Percentiles rank a stretch among this genome's conserved stretches.
These are phyloP conservation scores for Saccharomycopsis guyanensis DNA, from an alignment of 805 yeast species.

Conservation along the genomic window DNA sequence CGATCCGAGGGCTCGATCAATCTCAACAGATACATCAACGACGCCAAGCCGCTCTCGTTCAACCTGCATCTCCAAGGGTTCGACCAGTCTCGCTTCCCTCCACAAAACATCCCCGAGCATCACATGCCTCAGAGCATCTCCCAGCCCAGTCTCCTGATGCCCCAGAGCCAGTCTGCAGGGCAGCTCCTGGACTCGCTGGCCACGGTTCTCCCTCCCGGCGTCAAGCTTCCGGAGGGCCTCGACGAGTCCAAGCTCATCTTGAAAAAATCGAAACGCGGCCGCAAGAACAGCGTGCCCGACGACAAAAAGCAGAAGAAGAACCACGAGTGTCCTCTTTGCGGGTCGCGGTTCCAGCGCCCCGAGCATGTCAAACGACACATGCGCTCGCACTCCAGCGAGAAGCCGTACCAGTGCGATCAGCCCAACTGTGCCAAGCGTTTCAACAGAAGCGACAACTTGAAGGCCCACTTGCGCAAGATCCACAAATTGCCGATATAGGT, in stretches of 20 bases:
- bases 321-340: conserved; percentile 60
- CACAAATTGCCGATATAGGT: conserved; percentile 9
- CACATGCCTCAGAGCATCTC: not conserved
- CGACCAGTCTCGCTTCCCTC: not conserved
- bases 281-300: conserved; percentile 3
- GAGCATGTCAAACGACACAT: conserved; percentile 66
- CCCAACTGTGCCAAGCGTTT: conserved; percentile 55
- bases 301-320: conserved; percentile 40
- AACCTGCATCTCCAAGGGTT: not conserved
- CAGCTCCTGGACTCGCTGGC: not conserved
- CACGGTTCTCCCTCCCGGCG: not conserved
- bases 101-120: not conserved
- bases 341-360: conserved; percentile 56
- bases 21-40: conserved; percentile 5
- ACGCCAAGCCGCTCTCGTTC: not conserved
- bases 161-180: not conserved
- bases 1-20: conserved; percentile 10
- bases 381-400: conserved; percentile 69
- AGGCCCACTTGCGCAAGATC: conserved; percentile 57
- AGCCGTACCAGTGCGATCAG: conserved; percentile 62
- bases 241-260: conserved; percentile 17
- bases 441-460: conserved; percentile 69
- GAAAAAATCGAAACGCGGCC: conserved; percentile 17
- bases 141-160: not conserved
- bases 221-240: conserved; percentile 16